Conservation (phyloP, 345 rosid species). For the Euclidium syriacum region DNA sequence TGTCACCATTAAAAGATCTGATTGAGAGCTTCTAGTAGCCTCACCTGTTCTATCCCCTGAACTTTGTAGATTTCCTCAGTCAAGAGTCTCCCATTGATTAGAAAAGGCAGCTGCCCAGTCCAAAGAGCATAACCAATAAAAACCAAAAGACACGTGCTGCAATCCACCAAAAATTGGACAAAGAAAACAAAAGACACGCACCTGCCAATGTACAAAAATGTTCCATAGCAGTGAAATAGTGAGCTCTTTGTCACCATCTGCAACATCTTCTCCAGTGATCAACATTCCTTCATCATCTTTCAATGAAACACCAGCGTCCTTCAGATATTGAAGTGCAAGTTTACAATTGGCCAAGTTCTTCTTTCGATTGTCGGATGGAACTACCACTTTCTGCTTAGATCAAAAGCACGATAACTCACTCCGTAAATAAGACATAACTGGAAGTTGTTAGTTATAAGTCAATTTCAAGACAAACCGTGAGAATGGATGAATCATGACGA, state of each 20-base stretch:
- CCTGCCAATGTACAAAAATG: slow-evolving; percentile 86
- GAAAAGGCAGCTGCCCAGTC: slow-evolving; percentile 69
- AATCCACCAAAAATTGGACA: background rate
- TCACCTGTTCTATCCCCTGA: slow-evolving; percentile 46
- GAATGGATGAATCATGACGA: slow-evolving; percentile 72
- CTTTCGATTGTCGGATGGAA: slow-evolving; percentile 69
- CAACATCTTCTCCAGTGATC: slow-evolving; percentile 66
- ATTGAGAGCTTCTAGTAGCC: slow-evolving; percentile 17
- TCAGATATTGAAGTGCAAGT: slow-evolving; percentile 60
- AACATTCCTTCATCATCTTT: slow-evolving; percentile 66
- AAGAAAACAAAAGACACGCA: slow-evolving; percentile 20
- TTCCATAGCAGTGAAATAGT: slow-evolving; percentile 83
- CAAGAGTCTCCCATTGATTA: slow-evolving; percentile 47
- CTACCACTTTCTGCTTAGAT: slow-evolving; percentile 60
- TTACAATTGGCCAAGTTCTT: slow-evolving; percentile 68
- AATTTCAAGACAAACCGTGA: slow-evolving; percentile 47
- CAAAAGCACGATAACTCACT: background rate
- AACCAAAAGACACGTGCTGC: background rate
- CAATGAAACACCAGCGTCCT: slow-evolving; percentile 53
- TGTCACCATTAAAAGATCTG: background rate
- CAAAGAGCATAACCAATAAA: slow-evolving; percentile 1
- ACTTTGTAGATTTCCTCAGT: slow-evolving; percentile 57
- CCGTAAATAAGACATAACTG: background rate
- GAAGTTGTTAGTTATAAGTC: background rate
- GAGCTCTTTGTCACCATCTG: slow-evolving; percentile 76